Evolutionary conservation across 2,329 filamentous ascomycete species (phyloP), one percentile per base, ranked within the genome.

Genomic region (Pestalotiopsis sp.): DNA sequence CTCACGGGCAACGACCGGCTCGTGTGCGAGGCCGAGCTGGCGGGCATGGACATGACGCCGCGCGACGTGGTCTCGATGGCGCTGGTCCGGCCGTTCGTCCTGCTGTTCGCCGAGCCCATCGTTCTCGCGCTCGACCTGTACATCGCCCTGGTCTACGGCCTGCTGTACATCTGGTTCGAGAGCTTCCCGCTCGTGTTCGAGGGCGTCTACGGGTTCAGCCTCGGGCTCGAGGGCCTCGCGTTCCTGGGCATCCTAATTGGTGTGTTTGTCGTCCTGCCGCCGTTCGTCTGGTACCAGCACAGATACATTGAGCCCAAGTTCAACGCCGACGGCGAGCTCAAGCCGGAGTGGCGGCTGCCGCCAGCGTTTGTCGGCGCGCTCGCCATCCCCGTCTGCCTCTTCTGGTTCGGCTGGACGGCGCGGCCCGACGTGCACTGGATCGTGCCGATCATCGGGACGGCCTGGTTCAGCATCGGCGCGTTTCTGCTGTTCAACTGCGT

Each of bases 281-380:
- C 90, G 31, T 90, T 89, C 38, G 86, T 91, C 39, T 76, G 91
- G 36, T 92, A 91, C 75, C 83, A 91, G 39, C 90, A 88, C 76
- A 89, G 87, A 17, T 89, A 89, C 13, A 90, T 91, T 72, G 83
- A 87, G 23, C 80, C 91, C 52, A 85, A 90, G 57, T 91, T 92
- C 75, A 77, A 83, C 57, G 83, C 83, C 63, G 85, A 89, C 36
- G 88, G 91, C 74, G 84, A 76, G 49, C 72, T 80, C 59, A 88
- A 91, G 79, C 91, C 91, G 14, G 91, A 93, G 78, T 91, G 87
- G 81, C 85, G 90, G 68, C 83, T 93, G 49, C 87, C 89, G 52
- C 87, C 90, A 62, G 81, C 84, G 12, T 85, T 87, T 59, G 75
- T 83, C 31, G 91, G 91, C 58, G 87, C 85, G 2, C 81, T 90